Evolutionary conservation across 2,329 filamentous ascomycete genomes (phyloP), one percentile per base, ranked within the genome.

Genomic region (Aquanectria penicillioides): DNA sequence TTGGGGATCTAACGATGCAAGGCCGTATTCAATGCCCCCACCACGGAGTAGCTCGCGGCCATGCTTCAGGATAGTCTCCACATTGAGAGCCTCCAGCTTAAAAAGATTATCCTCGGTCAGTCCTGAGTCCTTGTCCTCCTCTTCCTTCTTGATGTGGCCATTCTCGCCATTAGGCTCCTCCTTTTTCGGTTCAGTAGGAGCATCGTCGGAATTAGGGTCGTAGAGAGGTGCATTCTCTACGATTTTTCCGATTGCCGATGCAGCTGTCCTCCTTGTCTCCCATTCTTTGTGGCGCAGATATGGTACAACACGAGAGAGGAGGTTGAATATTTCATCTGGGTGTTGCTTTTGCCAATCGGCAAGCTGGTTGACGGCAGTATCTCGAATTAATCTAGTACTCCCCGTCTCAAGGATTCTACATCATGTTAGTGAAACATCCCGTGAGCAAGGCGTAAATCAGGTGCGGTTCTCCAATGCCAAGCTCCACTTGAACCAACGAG

Each of bases 341-440:
- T 98, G 95, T 75, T 95, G 92, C 75, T 97, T 98, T 78, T 99
- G 96, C 77, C 97, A 95, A 78, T 99, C 95, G 62, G 94, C 95
- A 63, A 99, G 85, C 79, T 99, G 95, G 73, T 96, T 93, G 62
- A 97, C 95, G 62, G 95, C 96, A 63, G 95, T 99, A 73, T 97
- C 97, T 68, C 96, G 90, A 74, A 99, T 98, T 67, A 99, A 84
- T 74, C 91, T 90, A 60, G 95, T 99, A 79, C 94, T 98, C 69
- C 95, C 95, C 57, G 95, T 98, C 84, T 99, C 95, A 70, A 99
- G 89, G 74, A 99, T 88, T 65, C 94, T 97, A 76, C 31, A 26
- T 10, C 25, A 3, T 20, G 64, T 70, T 50, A 70, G 68, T 25
- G 36, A 50, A 7, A 11, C n/a, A 12, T 22, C n/a, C n/a, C n/a